These are phyloP conservation scores for Astraeus odoratus DNA, from an alignment of 768 basidiomycete species.

Conservation along the genomic window DNA sequence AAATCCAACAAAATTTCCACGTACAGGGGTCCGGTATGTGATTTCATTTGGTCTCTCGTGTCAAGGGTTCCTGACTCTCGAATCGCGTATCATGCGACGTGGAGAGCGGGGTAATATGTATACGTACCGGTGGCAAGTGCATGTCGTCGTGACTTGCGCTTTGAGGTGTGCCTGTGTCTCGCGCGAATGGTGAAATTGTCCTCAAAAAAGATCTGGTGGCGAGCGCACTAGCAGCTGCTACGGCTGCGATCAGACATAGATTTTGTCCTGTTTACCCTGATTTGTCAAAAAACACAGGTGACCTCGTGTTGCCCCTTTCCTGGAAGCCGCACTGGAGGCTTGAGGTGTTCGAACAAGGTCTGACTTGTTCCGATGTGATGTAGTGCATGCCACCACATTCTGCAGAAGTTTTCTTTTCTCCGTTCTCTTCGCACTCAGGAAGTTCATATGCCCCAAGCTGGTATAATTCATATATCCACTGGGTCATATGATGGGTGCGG, in stretches of 20 bases:
- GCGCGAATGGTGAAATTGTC: not conserved
- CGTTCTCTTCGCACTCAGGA: constrained; percentile 2
- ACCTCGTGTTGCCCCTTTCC: constrained; percentile 5
- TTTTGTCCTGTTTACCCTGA: constrained; percentile 2
- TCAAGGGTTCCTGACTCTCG: constrained; percentile 58
- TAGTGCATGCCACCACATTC: not conserved
- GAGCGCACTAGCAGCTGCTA: not conserved
- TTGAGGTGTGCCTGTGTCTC: not conserved
- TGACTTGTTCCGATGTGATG: constrained; percentile 4
- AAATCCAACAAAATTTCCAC: not conserved
- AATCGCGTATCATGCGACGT: constrained; percentile 27
- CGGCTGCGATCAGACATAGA: constrained; percentile 4
- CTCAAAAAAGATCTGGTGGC: not conserved
- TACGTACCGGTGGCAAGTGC: not conserved
- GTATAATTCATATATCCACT: not conserved
- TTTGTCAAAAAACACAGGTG: constrained; percentile 2
- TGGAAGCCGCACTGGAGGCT: constrained; percentile 3
- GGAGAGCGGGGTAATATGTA: not conserved
- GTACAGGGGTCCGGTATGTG: constrained; percentile 3
- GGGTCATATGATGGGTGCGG: not conserved
- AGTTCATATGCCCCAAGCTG: constrained; percentile 9
- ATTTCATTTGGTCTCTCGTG: constrained; percentile 34
- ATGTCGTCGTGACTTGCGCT: not conserved
- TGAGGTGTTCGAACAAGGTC: constrained; percentile 1
- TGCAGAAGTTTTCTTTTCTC: constrained; percentile 2